phyloP scores from a whole-genome alignment of 495 filamentous ascomycete species.

The Hapsidospora chrysogenum region DNA sequence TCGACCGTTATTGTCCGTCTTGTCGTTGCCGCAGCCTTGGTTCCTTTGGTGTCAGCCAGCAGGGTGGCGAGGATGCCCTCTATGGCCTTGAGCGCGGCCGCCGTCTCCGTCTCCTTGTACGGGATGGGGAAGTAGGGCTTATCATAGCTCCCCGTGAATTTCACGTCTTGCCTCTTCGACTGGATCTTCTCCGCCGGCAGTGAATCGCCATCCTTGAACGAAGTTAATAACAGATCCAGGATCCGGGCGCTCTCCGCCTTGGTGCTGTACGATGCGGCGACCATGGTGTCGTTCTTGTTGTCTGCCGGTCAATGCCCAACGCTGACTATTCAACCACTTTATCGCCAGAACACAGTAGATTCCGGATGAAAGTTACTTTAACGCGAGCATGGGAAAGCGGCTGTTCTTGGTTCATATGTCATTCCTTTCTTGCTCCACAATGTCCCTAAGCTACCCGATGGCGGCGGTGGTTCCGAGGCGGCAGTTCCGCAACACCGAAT shows the following conservation, averaged over 20 bases:
- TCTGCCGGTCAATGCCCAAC: no score
- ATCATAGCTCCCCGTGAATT: constrained; percentile 10
- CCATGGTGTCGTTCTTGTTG: neutral
- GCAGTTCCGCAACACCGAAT: no score
- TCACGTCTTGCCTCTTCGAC: constrained; percentile 11
- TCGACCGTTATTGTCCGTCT: constrained; percentile 36
- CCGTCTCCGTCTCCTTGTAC: constrained; percentile 53
- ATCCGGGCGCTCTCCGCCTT: neutral
- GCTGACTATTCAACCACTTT: no score
- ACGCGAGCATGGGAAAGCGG: no score
- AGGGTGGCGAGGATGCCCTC: constrained; percentile 51
- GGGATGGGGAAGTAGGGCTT: constrained; percentile 38
- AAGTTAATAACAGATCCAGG: neutral
- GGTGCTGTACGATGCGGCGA: neutral
- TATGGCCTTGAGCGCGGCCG: constrained; percentile 50
- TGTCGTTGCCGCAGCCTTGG: constrained; percentile 19
- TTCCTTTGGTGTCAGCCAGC: constrained; percentile 35
- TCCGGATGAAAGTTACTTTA: no score
- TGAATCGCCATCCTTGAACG: constrained; percentile 5
- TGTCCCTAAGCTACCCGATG: no score
- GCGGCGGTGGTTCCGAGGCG: no score
- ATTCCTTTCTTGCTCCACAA: no score
- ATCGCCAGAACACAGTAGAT: no score
- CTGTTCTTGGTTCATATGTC: no score
- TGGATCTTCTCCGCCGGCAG: constrained; percentile 11